Conservation (phyloP, 495 filamentous ascomycete species). For the Penicillium alfredii region DNA sequence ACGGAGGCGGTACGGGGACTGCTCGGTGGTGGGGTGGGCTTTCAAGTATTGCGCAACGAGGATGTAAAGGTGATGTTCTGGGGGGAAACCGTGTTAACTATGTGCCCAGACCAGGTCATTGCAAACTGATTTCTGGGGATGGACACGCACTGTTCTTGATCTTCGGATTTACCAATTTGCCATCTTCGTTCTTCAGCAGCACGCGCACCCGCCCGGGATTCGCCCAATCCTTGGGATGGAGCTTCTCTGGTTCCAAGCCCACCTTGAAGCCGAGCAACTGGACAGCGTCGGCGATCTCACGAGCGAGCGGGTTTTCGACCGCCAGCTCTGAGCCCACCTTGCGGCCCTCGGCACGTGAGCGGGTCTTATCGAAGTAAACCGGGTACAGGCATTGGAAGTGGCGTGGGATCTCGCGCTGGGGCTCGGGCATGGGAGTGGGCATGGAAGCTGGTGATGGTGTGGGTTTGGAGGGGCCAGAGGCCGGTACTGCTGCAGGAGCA, state of each 20-base stretch:
- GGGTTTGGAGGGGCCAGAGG: constrained; percentile 9
- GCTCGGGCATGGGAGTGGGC: constrained; percentile 33
- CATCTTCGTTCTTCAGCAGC: constrained; percentile 55
- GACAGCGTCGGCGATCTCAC: constrained; percentile 83
- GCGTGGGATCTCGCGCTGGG: constrained; percentile 55
- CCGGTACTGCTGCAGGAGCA: constrained; percentile 28
- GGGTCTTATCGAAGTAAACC: constrained; percentile 79
- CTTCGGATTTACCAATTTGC: constrained; percentile 38
- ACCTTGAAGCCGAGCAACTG: constrained; percentile 63
- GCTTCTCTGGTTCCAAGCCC: constrained; percentile 84
- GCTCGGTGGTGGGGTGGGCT: constrained; percentile 66
- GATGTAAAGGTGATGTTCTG: constrained; percentile 79
- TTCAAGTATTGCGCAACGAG: constrained; percentile 69
- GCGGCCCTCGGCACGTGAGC: constrained; percentile 70
- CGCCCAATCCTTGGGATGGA: constrained; percentile 94
- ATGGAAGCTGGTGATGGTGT: constrained; percentile 24
- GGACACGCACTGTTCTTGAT: constrained; percentile 69
- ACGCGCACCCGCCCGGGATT: constrained; percentile 90
- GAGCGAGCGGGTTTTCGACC: constrained; percentile 78
- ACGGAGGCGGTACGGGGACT: constrained; percentile 58
- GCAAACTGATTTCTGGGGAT: not conserved
- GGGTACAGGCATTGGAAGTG: constrained; percentile 88
- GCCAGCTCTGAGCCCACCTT: constrained; percentile 66
- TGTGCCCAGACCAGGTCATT: not conserved
- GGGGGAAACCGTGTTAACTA: not conserved